Evolutionary conservation across 768 basidiomycete genomes (phyloP).

Genomic region (Mycena alexandri): DNA sequence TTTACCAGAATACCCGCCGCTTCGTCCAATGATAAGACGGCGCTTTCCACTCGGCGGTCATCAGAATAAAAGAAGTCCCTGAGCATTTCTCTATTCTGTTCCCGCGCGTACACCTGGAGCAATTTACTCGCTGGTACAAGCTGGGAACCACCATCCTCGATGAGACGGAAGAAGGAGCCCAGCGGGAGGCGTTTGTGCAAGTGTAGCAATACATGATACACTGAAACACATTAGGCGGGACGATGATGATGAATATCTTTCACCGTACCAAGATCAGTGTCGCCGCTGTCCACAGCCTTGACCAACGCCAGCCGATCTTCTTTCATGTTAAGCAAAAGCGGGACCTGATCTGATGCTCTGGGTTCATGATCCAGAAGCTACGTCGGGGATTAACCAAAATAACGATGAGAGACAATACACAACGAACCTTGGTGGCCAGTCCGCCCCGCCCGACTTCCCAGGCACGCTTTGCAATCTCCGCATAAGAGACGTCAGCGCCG

Average conservation of each 20-base stretch:
- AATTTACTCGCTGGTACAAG: slow-evolving; percentile 83
- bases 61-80: slow-evolving; percentile 98
- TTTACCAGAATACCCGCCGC: slow-evolving; percentile 73
- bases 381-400: neutral
- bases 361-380: slow-evolving; percentile 94
- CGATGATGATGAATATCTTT: neutral
- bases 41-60: slow-evolving; percentile 94
- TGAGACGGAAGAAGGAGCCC: slow-evolving; percentile 93
- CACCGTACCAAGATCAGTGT: slow-evolving; percentile 88
- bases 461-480: slow-evolving; percentile 93
- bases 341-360: slow-evolving; percentile 92
- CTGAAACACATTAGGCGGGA: slow-evolving; percentile 54
- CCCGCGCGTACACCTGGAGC: slow-evolving; percentile 90
- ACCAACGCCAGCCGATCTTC: slow-evolving; percentile 89
- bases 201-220: slow-evolving; percentile 93
- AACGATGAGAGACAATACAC: neutral
- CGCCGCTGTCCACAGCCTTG: slow-evolving; percentile 95
- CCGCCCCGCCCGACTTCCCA: slow-evolving; percentile 89
- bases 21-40: slow-evolving; percentile 89
- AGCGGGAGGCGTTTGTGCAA: slow-evolving; percentile 85
- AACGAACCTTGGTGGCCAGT: slow-evolving; percentile 84
- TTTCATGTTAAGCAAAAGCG: slow-evolving; percentile 93
- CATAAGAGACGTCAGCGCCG: slow-evolving; percentile 86
- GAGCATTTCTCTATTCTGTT: slow-evolving; percentile 92
- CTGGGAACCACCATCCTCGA: slow-evolving; percentile 88